Percentiles rank a stretch among this genome's conserved stretches.
Evolutionary conservation across 2,329 filamentous ascomycete species (phyloP).

Genomic region (Aspergillus oerlinghausenensis): DNA sequence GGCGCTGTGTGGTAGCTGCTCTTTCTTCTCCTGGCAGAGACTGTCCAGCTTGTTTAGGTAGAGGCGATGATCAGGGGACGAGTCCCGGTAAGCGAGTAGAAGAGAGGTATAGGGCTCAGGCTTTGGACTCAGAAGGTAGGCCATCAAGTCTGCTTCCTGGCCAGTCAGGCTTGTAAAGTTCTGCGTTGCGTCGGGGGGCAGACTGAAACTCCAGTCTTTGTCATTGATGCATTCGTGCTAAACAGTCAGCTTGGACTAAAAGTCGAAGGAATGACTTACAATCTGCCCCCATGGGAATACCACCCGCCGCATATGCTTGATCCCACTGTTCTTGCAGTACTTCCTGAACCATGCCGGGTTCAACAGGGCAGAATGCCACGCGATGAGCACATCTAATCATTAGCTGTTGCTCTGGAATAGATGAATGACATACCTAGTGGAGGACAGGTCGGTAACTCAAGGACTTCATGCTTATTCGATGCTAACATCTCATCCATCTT

Average conservation of each 20-base stretch:
- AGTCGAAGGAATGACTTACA: slow-evolving; percentile 1
- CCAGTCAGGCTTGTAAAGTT: not conserved
- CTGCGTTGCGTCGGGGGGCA: not conserved
- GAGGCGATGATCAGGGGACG: not conserved
- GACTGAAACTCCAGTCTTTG: slow-evolving; percentile 7
- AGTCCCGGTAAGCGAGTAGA: not conserved
- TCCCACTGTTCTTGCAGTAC: slow-evolving; percentile 58
- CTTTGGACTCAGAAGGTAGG: not conserved
- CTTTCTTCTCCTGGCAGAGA: too few relatives aligned
- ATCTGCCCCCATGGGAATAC: slow-evolving; percentile 62
- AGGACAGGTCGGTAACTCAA: slow-evolving; percentile 37
- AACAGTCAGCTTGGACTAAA: not conserved
- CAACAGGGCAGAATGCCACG: slow-evolving; percentile 72
- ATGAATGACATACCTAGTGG: slow-evolving; percentile 49
- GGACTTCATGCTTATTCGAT: not conserved
- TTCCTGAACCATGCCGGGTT: slow-evolving; percentile 67
- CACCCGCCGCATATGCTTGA: slow-evolving; percentile 52
- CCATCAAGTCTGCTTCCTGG: slow-evolving; percentile 4
- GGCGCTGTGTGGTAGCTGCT: not conserved
- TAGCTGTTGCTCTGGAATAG: not conserved
- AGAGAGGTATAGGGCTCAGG: not conserved
- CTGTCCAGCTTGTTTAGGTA: not conserved
- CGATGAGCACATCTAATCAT: slow-evolving; percentile 64
- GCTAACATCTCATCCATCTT: not conserved
- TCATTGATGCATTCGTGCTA: slow-evolving; percentile 12